Evolutionary conservation across 2,329 filamentous ascomycete genomes (phyloP).

Genomic region (Nigrograna mackinnonii): DNA sequence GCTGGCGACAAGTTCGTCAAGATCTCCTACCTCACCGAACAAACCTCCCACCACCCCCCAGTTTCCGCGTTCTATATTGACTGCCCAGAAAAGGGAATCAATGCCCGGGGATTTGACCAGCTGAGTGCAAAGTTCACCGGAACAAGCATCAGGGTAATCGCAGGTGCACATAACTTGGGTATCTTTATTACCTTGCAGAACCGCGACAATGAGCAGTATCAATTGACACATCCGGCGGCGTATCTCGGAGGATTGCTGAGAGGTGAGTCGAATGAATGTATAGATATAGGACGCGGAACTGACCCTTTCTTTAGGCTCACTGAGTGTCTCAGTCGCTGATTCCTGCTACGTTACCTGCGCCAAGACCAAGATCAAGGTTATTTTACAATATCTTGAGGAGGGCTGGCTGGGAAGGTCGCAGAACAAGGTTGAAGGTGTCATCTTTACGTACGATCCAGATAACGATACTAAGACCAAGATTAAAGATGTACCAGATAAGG

Average conservation of each 20-base stretch:
- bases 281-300: not conserved
- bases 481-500: constrained; percentile 83
- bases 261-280: constrained; percentile 44
- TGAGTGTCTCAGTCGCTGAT: constrained; percentile 89
- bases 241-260: constrained; percentile 86
- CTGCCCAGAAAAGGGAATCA: constrained; percentile 87
- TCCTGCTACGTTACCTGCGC: constrained; percentile 85
- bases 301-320: constrained; percentile 55
- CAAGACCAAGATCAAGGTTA: constrained; percentile 88
- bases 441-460: constrained; percentile 87
- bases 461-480: constrained; percentile 80
- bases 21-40: constrained; percentile 93
- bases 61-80: constrained; percentile 95
- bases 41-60: constrained; percentile 96
- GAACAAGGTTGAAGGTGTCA: constrained; percentile 86
- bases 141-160: constrained; percentile 87
- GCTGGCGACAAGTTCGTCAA: constrained; percentile 61
- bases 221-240: constrained; percentile 91
- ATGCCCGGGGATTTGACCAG: constrained; percentile 90
- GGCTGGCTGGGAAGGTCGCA: constrained; percentile 91
- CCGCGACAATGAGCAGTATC: constrained; percentile 85
- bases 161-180: constrained; percentile 90
- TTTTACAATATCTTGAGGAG: constrained; percentile 91
- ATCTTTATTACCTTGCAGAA: constrained; percentile 90
- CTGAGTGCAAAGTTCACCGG: constrained; percentile 97